A percentile compares a stretch with the other conserved stretches of the same genome.
phyloP scores from a whole-genome alignment of 306 rosid species.

The Dalbergia cultrata region DNA sequence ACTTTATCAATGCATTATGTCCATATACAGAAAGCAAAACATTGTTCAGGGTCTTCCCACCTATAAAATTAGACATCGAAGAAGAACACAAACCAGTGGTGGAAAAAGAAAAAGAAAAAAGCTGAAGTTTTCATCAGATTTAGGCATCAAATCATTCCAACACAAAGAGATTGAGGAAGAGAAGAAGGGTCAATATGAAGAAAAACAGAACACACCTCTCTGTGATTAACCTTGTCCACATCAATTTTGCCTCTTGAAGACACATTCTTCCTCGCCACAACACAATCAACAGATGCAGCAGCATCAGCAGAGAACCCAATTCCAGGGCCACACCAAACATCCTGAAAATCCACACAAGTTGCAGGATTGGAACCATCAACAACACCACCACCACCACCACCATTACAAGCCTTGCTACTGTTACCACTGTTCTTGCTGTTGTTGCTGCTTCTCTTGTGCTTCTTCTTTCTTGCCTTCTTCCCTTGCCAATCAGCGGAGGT shows the following conservation, averaged over 20 bases:
- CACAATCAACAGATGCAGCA: conserved; percentile 87
- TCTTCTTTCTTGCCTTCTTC: conserved; percentile 72
- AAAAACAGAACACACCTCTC: conserved; percentile 63
- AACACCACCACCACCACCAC: conserved; percentile 19
- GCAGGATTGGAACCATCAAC: conserved; percentile 56
- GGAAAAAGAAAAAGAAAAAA: background rate
- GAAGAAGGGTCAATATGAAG: background rate
- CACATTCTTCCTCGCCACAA: conserved; percentile 69
- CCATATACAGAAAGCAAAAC: background rate
- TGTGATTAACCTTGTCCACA: conserved; percentile 62
- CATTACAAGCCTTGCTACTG: conserved; percentile 42
- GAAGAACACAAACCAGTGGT: background rate
- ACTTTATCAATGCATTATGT: conserved; percentile 16
- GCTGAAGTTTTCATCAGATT: conserved; percentile 1
- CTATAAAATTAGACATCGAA: background rate
- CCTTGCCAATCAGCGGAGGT: conserved; percentile 89
- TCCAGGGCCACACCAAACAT: conserved; percentile 99
- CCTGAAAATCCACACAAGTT: conserved; percentile 75
- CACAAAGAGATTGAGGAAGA: background rate
- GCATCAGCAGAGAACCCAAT: conserved; percentile 82
- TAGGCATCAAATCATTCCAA: background rate
- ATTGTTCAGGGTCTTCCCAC: background rate
- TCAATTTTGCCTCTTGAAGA: conserved; percentile 78
- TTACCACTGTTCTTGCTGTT: background rate
- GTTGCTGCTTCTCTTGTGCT: conserved; percentile 51